Conservation (phyloP, 2,329 filamentous ascomycete genomes). For the Alternaria hordeiaustralica region DNA sequence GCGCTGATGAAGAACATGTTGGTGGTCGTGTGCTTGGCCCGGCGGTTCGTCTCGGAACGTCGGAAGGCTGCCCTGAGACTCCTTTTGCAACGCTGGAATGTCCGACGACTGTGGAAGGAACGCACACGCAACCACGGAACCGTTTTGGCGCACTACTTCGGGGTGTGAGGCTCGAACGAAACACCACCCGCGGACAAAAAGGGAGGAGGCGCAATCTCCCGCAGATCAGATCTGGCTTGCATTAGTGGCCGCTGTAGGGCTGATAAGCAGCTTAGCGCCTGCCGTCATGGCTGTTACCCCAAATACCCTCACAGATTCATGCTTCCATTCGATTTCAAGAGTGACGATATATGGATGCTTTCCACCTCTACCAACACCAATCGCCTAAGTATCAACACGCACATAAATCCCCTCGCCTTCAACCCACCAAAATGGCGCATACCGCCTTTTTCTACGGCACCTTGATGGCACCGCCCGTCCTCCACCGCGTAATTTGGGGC, state of each 20-base stretch:
- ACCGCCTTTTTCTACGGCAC: slow-evolving; percentile 73
- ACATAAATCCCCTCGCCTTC: not conserved
- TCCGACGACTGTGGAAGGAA: not conserved
- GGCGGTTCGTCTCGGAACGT: slow-evolving; percentile 8
- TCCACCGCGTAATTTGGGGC: slow-evolving; percentile 83
- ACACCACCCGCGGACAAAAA: slow-evolving; percentile 1
- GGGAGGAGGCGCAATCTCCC: not conserved
- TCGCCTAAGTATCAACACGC: not conserved
- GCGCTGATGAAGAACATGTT: slow-evolving; percentile 48
- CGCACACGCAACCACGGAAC: not conserved
- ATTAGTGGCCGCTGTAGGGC: slow-evolving; percentile 33
- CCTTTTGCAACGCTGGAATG: not conserved
- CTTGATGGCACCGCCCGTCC: slow-evolving; percentile 84
- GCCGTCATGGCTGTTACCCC: not conserved
- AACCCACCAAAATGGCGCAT: slow-evolving; percentile 45
- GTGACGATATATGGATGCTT: not conserved
- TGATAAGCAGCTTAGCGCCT: slow-evolving; percentile 17
- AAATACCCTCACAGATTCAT: not conserved
- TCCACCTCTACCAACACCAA: slow-evolving; percentile 14
- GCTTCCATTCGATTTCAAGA: not conserved
- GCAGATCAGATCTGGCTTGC: slow-evolving; percentile 16
- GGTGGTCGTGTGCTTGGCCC: not conserved
- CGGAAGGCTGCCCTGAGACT: not conserved
- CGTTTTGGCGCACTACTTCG: not conserved
- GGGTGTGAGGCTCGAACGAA: not conserved